Evolutionary conservation across 2,329 filamentous ascomycete genomes (phyloP).

Genomic region (Coleophoma crateriformis): DNA sequence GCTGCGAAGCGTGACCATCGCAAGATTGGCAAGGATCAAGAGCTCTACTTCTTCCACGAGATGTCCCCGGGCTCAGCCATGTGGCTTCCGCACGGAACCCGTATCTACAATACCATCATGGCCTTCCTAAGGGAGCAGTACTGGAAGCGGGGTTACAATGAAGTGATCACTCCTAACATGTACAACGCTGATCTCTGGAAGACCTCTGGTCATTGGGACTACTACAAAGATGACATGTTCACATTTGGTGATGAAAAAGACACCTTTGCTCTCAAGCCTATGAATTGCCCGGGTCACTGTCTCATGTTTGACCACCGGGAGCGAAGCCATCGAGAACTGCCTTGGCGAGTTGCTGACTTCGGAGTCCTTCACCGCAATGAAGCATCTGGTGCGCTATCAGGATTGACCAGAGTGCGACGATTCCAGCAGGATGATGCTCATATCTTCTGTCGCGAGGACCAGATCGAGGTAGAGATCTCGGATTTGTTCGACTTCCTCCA

Average conservation of each 20-base stretch:
- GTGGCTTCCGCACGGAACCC: slow-evolving; percentile 86
- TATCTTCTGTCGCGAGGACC: slow-evolving; percentile 86
- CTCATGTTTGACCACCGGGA: slow-evolving; percentile 79
- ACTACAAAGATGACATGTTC: slow-evolving; percentile 96
- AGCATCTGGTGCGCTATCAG: slow-evolving; percentile 83
- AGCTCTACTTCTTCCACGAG: slow-evolving; percentile 96
- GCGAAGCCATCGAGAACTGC: slow-evolving; percentile 83
- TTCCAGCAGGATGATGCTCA: slow-evolving; percentile 97
- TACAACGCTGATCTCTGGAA: slow-evolving; percentile 93
- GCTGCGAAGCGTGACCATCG: slow-evolving; percentile 96
- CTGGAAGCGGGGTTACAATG: slow-evolving; percentile 87
- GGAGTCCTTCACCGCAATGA: slow-evolving; percentile 95
- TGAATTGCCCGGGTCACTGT: slow-evolving; percentile 97
- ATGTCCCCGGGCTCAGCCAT: slow-evolving; percentile 90
- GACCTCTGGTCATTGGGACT: slow-evolving; percentile 88
- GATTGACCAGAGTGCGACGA: slow-evolving; percentile 84
- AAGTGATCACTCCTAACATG: slow-evolving; percentile 96
- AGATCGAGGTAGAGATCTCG: slow-evolving; percentile 69
- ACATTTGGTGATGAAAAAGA: slow-evolving; percentile 81
- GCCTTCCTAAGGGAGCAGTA: slow-evolving; percentile 81
- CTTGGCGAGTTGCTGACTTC: slow-evolving; percentile 91
- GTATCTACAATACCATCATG: slow-evolving; percentile 87
- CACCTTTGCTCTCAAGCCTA: slow-evolving; percentile 82
- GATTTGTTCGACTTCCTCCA: slow-evolving; percentile 83
- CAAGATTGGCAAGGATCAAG: slow-evolving; percentile 90